phyloP scores from a whole-genome alignment of 495 filamentous ascomycete species.

The Xylaria intraflava region DNA sequence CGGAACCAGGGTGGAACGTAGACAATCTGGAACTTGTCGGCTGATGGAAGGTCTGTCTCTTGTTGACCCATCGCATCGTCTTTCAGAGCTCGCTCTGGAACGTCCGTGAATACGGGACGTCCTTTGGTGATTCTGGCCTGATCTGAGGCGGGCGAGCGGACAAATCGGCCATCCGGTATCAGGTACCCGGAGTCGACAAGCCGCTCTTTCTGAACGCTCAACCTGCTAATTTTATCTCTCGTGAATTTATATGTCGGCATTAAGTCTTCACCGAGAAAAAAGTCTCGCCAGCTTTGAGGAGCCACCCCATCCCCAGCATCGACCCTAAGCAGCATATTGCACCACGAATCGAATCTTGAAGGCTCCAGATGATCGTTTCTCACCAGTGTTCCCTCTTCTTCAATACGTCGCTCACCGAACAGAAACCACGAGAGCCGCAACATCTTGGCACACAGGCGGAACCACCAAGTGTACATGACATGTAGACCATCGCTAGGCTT shows the following conservation, averaged over 20 bases:
- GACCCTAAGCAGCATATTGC: conserved; percentile 31
- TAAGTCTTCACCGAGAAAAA: conserved; percentile 29
- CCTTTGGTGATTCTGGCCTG: conserved; percentile 90
- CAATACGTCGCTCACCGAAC: conserved; percentile 70
- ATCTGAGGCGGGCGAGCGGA: conserved; percentile 85
- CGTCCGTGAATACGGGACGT: conserved; percentile 69
- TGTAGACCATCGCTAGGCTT: conserved; percentile 79
- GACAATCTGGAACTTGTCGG: conserved; percentile 66
- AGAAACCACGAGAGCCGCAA: conserved; percentile 86
- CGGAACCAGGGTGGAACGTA: conserved; percentile 88
- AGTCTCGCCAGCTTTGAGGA: conserved; percentile 36
- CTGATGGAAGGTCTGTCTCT: conserved; percentile 63
- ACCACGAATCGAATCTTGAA: conserved; percentile 23
- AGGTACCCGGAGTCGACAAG: conserved; percentile 40
- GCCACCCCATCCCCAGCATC: conserved; percentile 25
- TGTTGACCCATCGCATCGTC: conserved; percentile 47
- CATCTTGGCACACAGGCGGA: conserved; percentile 72
- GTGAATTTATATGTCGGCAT: conserved; percentile 24
- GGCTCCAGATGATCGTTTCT: conserved; percentile 17
- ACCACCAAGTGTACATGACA: conserved; percentile 91
- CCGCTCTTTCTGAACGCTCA: conserved; percentile 25
- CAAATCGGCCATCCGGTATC: conserved; percentile 69
- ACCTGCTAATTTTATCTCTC: conserved; percentile 16
- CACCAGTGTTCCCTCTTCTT: conserved; percentile 66
- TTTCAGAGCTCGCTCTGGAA: conserved; percentile 62